Conservation (phyloP, 192 early-diverging fungal genomes). For the Backusella luteola region DNA sequence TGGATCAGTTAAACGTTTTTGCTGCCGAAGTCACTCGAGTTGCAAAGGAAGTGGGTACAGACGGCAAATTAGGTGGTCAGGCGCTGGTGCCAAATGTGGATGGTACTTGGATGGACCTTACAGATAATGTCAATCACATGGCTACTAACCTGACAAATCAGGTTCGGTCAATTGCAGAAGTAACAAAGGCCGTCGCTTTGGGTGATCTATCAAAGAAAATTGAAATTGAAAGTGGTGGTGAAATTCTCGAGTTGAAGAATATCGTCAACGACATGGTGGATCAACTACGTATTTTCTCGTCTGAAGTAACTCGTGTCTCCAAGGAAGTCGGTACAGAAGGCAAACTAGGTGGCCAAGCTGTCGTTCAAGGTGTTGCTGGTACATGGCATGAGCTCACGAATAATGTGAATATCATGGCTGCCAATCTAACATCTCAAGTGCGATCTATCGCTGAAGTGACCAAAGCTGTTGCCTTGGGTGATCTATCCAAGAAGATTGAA, state of each 20-base stretch:
- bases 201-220: constrained; percentile 52
- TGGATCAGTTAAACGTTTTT: constrained; percentile 55
- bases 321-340: constrained; percentile 72
- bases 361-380: constrained; percentile 34
- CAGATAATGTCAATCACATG: constrained; percentile 68
- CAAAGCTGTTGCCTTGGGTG: constrained; percentile 64
- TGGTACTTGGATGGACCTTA: constrained; percentile 67
- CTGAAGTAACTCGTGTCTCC: constrained; percentile 70
- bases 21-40: constrained; percentile 64
- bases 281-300: constrained; percentile 43
- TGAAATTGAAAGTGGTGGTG: constrained; percentile 48
- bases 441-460: constrained; percentile 63
- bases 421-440: constrained; percentile 54
- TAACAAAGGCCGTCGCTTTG: constrained; percentile 48
- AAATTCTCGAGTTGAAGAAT: constrained; percentile 35
- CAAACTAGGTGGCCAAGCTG: constrained; percentile 58
- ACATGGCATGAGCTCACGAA: constrained; percentile 47
- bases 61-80: constrained; percentile 59
- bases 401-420: constrained; percentile 49
- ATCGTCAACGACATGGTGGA: constrained; percentile 46
- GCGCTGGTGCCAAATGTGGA: constrained; percentile 53
- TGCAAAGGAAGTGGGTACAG: constrained; percentile 63
- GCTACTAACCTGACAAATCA: constrained; percentile 54
- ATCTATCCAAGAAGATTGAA: constrained; percentile 59
- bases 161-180: constrained; percentile 53